Evolutionary conservation across 441 rosid species (phyloP), one percentile per base, ranked within the genome.

Genomic region (Adansonia grandidieri): DNA sequence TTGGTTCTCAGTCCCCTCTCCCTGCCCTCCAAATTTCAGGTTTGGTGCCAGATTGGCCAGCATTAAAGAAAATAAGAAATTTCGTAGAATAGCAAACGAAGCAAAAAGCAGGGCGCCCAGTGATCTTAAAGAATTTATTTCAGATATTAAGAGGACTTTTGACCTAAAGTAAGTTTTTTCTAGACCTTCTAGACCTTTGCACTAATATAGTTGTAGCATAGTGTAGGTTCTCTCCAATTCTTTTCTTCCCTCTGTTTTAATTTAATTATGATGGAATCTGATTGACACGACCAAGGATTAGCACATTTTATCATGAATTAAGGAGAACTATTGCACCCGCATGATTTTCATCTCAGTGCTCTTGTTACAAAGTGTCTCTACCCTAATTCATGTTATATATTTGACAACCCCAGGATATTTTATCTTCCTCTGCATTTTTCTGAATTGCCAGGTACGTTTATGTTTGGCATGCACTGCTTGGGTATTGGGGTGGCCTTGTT

Each of bases 401-500:
- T 66, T 54, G 53, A 48, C 44, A 51, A 44, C 66, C 75, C 62
- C 69, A 48, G 50, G 53, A 60, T 60, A 65, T 73, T 45, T 76
- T 20, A 68, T 61, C 68, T 75, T 75, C n/a, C 14, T 66, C 2
- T 75, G 61, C 17, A 40, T 69, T 77, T 63, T 71, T 44, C 44
- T 71, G 48, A 62, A 50, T 71, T 63, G 71, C 68, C 79, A 87
- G 86, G 79, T 87, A 85, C 47, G 86, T 83, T 42, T 87, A 87
- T 71, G 79, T 85, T 24, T 87, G 88, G 89, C 89, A 85, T 67
- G 89, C 88, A 28, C 72, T 87, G 71, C 28, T 82, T 63, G 89
- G 89, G 11, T 85, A 83, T 82, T 85, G 89, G 89, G 88, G 89
- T 67, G 89, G 89, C 77, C 88, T 89, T 63, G 84, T 37, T 82